Evolutionary conservation across 176 grass and related monocot genomes (phyloP).

Genomic region (Carex scoparia): DNA sequence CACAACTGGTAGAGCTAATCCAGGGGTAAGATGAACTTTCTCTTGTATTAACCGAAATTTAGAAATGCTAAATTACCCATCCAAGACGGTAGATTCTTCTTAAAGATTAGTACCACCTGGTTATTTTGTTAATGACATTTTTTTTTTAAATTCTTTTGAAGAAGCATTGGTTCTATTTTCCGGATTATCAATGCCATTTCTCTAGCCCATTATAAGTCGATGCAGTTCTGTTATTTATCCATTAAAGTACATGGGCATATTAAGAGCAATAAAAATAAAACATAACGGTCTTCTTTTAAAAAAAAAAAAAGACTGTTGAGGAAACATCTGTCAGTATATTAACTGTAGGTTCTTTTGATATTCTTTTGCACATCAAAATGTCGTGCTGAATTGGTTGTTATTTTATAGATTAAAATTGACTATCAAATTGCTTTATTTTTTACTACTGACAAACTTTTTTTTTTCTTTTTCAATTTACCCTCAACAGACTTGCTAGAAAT

Average conservation of each 20-base stretch:
- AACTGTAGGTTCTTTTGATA: background rate
- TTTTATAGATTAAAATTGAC: background rate
- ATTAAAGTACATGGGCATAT: background rate
- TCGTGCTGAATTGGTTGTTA: background rate
- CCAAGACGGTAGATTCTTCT: background rate
- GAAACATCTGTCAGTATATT: background rate
- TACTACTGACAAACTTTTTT: background rate
- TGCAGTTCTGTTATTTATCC: background rate
- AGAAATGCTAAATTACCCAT: background rate
- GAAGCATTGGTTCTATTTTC: background rate
- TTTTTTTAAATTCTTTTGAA: background rate
- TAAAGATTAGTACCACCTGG: background rate
- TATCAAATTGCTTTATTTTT: background rate
- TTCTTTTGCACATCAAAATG: conserved; percentile 2
- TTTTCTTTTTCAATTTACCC: background rate
- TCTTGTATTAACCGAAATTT: background rate
- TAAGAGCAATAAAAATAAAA: background rate
- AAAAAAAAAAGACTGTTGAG: background rate
- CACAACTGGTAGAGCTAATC: conserved; percentile 80
- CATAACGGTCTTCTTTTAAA: background rate
- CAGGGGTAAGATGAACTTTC: conserved; percentile 57
- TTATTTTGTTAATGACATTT: background rate
- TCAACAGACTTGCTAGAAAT: conserved; percentile 51
- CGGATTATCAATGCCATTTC: background rate
- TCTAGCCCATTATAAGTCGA: background rate